Conservation (phyloP, 257 asterid genomes). For the Euphrasia confusa region DNA sequence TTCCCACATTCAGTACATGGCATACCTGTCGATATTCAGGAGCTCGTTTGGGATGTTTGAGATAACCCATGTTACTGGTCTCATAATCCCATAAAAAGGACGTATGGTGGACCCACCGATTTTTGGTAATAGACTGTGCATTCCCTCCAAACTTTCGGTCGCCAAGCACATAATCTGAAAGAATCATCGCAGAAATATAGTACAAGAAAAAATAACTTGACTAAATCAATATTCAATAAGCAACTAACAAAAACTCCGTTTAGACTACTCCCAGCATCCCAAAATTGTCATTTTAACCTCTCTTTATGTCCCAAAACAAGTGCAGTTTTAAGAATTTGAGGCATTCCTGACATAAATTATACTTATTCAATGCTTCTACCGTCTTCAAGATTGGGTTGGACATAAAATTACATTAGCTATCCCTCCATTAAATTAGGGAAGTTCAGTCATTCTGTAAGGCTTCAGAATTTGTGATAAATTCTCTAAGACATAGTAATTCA, state of each 20-base stretch:
- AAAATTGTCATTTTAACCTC: not conserved
- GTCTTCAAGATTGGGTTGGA: no score
- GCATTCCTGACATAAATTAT: no score
- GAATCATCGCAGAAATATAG: constrained; percentile 1
- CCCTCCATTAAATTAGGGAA: no score
- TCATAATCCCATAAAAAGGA: constrained; percentile 92
- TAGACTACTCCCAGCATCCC: not conserved
- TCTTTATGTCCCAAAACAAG: no score
- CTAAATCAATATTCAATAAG: not conserved
- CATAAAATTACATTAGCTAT: no score
- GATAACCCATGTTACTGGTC: constrained; percentile 65
- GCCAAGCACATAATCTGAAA: constrained; percentile 79
- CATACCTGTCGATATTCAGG: constrained; percentile 86
- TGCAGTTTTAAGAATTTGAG: no score
- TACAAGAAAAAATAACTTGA: constrained; percentile 5
- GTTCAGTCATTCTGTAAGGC: no score
- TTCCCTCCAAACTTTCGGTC: constrained; percentile 85
- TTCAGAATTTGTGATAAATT: no score
- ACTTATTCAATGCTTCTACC: no score
- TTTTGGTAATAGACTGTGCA: constrained; percentile 83
- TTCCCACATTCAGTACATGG: not conserved
- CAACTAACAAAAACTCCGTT: not conserved
- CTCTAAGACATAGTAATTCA: no score
- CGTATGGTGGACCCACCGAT: constrained; percentile 90
- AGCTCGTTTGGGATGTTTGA: constrained; percentile 66